phyloP scores from a whole-genome alignment of 2,329 filamentous ascomycete species.

The Tolypocladium paradoxum region DNA sequence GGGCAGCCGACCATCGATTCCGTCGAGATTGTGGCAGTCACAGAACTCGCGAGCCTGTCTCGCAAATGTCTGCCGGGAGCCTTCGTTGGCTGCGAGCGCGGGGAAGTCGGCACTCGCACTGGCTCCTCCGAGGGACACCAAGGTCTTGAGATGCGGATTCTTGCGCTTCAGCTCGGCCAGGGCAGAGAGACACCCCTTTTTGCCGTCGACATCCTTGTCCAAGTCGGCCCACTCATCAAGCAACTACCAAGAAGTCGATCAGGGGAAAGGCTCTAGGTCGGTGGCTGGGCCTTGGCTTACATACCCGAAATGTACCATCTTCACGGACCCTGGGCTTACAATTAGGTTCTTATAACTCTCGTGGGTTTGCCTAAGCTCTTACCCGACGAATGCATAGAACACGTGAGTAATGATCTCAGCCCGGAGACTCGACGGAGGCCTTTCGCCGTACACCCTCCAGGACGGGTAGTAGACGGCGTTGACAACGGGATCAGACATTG shows the following conservation, averaged over 20 bases:
- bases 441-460: constrained; percentile 50
- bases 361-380: constrained; percentile 1
- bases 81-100: constrained; percentile 36
- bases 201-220: constrained; percentile 48
- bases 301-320: no score
- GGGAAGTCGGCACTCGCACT: constrained; percentile 52
- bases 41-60: constrained; percentile 42
- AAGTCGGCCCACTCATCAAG: constrained; percentile 56
- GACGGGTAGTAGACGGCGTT: constrained; percentile 52
- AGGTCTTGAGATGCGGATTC: constrained; percentile 43
- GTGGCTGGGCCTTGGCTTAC: no score
- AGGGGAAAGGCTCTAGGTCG: not conserved
- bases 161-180: constrained; percentile 46
- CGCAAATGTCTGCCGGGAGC: constrained; percentile 42
- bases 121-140: constrained; percentile 57
- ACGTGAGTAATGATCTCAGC: constrained; percentile 49
- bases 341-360: no score
- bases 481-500: constrained; percentile 6
- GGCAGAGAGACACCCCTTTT: constrained; percentile 48
- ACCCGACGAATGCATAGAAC: constrained; percentile 54
- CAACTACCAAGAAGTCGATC: constrained; percentile 9
- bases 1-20: constrained; percentile 44
- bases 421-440: constrained; percentile 47
- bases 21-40: constrained; percentile 47
- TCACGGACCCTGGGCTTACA: no score